A percentile compares a stretch with the other conserved stretches of the same genome.
Evolutionary conservation across 768 basidiomycete species (phyloP).

Genomic region (Hypsizygus marmoreus): DNA sequence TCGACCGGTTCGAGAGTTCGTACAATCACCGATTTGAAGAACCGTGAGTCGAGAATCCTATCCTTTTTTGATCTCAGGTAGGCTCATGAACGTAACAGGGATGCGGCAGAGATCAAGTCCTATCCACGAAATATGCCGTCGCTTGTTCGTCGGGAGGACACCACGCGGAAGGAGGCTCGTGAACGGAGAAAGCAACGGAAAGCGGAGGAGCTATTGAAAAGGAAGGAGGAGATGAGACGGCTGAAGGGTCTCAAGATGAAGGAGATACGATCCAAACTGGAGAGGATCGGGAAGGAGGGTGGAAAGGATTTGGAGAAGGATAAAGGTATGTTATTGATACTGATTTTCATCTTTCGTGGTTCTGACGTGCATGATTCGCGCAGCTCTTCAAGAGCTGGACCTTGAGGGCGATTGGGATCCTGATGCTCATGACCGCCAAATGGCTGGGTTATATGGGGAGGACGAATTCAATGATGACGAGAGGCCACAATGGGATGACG

Average conservation of each 20-base stretch:
- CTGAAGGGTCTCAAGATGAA: slow-evolving; percentile 84
- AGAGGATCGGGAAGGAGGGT: slow-evolving; percentile 70
- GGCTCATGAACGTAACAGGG: slow-evolving; percentile 38
- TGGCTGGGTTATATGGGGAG: slow-evolving; percentile 71
- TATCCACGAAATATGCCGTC: slow-evolving; percentile 76
- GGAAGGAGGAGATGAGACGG: slow-evolving; percentile 79
- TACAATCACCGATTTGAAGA: slow-evolving; percentile 99
- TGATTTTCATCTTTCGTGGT: neutral
- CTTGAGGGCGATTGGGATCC: slow-evolving; percentile 95
- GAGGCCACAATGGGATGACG: slow-evolving; percentile 92
- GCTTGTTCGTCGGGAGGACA: slow-evolving; percentile 70
- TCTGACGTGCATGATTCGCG: slow-evolving; percentile 2
- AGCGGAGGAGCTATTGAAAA: slow-evolving; percentile 72
- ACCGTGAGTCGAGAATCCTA: slow-evolving; percentile 58
- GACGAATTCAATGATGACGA: slow-evolving; percentile 39
- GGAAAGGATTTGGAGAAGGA: slow-evolving; percentile 51
- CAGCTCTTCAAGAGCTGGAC: slow-evolving; percentile 71
- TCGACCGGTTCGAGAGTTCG: slow-evolving; percentile 90
- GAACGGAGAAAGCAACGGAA: slow-evolving; percentile 76
- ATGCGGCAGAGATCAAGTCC: slow-evolving; percentile 62
- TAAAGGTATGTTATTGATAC: slow-evolving; percentile 25
- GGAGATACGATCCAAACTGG: slow-evolving; percentile 75
- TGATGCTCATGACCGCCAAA: slow-evolving; percentile 78
- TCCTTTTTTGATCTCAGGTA: neutral
- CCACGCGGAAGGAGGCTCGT: slow-evolving; percentile 83